Evolutionary conservation across 176 grass and related monocot species (phyloP).

Genomic region (Hyparrhenia diplandra): DNA sequence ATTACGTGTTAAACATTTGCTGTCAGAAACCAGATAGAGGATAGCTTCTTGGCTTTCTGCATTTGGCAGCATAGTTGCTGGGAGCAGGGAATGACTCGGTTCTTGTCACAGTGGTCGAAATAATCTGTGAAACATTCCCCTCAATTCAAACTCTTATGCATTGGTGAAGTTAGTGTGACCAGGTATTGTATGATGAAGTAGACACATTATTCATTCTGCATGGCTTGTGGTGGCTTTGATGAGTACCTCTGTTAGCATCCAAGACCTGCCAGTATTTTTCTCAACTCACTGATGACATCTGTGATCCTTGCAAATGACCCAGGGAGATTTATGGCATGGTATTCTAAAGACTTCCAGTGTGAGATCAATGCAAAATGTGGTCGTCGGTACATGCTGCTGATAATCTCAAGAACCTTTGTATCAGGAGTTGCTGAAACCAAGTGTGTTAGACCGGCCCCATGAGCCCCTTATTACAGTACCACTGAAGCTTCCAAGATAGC

Average conservation of each 20-base stretch:
- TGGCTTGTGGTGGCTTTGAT: neutral
- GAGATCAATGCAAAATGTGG: slow-evolving; percentile 88
- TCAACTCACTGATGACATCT: slow-evolving; percentile 49
- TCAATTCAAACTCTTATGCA: neutral
- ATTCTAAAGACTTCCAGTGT: slow-evolving; percentile 81
- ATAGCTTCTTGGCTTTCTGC: neutral
- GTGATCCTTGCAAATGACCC: slow-evolving; percentile 47
- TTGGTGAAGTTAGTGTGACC: neutral
- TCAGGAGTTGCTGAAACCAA: slow-evolving; percentile 63
- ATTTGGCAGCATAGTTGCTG: neutral
- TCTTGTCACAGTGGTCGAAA: neutral
- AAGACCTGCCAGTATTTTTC: slow-evolving; percentile 54
- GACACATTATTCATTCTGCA: neutral
- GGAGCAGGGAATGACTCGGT: neutral
- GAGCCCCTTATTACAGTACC: slow-evolving; percentile 85
- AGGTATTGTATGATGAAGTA: neutral
- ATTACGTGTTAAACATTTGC: neutral
- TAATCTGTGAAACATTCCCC: neutral
- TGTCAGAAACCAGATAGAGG: neutral
- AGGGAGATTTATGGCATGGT: slow-evolving; percentile 77
- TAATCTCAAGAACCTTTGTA: slow-evolving; percentile 89
- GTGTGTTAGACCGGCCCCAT: slow-evolving; percentile 91
- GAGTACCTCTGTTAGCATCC: slow-evolving; percentile 49
- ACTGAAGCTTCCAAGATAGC: slow-evolving; percentile 80
- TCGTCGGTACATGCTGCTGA: slow-evolving; percentile 74